A percentile compares a stretch with the other conserved stretches of the same genome.
These are phyloP conservation scores for Byssothecium circinans DNA, from an alignment of 2,329 filamentous ascomycete genomes.

Conservation along the genomic window DNA sequence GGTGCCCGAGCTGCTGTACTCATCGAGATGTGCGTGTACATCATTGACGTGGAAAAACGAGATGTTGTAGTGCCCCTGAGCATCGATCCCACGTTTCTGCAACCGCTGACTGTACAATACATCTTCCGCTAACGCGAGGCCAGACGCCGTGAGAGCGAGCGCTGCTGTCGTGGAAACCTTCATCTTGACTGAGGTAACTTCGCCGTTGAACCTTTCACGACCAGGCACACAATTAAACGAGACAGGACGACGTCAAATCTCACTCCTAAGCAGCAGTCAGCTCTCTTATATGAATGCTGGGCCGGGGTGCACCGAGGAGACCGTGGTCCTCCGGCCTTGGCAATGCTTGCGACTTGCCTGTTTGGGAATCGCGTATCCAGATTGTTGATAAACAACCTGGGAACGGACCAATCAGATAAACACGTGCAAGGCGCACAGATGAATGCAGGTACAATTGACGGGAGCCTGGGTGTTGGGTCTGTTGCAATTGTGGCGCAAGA, in stretches of 20 bases:
- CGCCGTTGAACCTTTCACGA: background rate
- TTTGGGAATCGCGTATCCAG: constrained; percentile 12
- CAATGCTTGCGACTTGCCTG: constrained; percentile 25
- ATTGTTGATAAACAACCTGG: constrained; percentile 31
- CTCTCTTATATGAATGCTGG: background rate
- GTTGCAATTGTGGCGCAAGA: background rate
- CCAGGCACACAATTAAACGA: background rate
- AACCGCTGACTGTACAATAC: constrained; percentile 33
- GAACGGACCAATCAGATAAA: constrained; percentile 27
- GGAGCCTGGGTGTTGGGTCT: constrained; percentile 4
- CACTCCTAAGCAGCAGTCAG: background rate
- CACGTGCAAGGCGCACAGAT: constrained; percentile 22
- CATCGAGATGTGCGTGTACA: constrained; percentile 67
- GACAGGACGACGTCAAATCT: background rate
- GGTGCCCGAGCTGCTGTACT: constrained; percentile 63
- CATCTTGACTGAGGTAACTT: constrained; percentile 20
- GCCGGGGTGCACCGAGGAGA: background rate
- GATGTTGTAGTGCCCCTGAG: constrained; percentile 39
- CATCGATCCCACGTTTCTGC: constrained; percentile 35
- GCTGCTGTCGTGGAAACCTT: constrained; percentile 20
- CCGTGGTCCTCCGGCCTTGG: constrained; percentile 16
- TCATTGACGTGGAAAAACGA: constrained; percentile 71
- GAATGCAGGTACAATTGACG: background rate
- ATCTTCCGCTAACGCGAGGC: constrained; percentile 27
- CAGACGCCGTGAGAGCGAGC: constrained; percentile 22